Evolutionary conservation across 352 stramenopile species (phyloP).

Genomic region (Globisporangium nodosum): DNA sequence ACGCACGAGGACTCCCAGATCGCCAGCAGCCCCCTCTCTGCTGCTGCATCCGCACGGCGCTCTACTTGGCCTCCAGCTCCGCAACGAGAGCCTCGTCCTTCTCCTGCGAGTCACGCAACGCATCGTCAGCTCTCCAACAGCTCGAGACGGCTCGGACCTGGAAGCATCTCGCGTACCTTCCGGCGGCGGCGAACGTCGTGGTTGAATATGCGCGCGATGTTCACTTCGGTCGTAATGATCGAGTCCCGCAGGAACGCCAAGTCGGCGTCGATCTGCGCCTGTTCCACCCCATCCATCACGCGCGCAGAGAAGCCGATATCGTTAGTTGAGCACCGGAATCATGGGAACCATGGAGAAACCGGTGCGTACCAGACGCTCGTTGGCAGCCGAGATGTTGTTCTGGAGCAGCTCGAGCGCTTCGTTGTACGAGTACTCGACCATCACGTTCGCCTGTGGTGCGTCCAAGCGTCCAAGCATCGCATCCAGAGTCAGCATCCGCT

Average conservation of each 20-base stretch:
- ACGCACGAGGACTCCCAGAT: too few species aligned
- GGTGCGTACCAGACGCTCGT: slow-evolving; percentile 55
- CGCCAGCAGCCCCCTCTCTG: background rate
- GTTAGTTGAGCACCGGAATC: too few species aligned
- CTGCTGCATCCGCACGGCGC: background rate
- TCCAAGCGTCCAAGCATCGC: too few species aligned
- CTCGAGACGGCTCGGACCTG: background rate
- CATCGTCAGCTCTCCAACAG: background rate
- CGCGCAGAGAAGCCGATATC: too few species aligned
- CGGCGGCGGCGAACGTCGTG: slow-evolving; percentile 91
- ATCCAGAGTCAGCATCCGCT: background rate
- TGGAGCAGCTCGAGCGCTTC: slow-evolving; percentile 90
- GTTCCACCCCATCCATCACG: too few species aligned
- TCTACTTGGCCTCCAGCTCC: slow-evolving; percentile 66
- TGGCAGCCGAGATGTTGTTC: slow-evolving; percentile 62
- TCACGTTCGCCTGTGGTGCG: slow-evolving; percentile 84
- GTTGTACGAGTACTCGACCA: slow-evolving; percentile 97
- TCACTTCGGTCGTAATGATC: slow-evolving; percentile 97
- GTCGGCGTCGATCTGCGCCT: slow-evolving; percentile 86
- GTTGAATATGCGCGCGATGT: slow-evolving; percentile 97
- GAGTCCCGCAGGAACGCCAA: slow-evolving; percentile 94
- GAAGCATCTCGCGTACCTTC: slow-evolving; percentile 22
- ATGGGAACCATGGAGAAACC: too few species aligned
- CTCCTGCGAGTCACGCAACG: slow-evolving; percentile 25
- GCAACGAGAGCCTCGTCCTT: slow-evolving; percentile 60